Base-by-base conservation (phyloP, 306 rosid species). In the Medicago ruthenica region DNA sequence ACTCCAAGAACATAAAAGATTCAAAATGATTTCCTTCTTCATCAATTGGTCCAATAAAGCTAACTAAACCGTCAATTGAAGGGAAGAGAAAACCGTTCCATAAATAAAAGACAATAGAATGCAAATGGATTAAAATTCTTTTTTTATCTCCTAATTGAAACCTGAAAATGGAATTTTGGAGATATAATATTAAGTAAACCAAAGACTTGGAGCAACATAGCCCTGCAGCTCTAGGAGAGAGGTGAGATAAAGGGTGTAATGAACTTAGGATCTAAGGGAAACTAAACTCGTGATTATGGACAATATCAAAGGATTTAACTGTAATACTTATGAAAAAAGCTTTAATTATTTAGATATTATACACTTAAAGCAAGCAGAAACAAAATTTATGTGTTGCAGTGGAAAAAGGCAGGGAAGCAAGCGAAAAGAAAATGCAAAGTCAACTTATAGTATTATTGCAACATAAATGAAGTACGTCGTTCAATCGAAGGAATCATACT, bases 401-500 rank as follows among this genome's bases (percentile, higher is more conserved):
- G n/a, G n/a, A n/a, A n/a, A n/a, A n/a, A n/a, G n/a, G n/a, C n/a
- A n/a, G n/a, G n/a, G n/a, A n/a, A 16, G 50, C n/a, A 4, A 64
- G 27, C 12, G 4, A 37, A 18, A 41, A 6, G 11, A 41, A 66
- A 66, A 39, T 15, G 45, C 18, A 59, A 65, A 66, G 16, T 66
- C 11, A 3, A 41, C 36, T 66, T 44, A 62, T 13, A 40, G 31
- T 65, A 65, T 11, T 40, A 17, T 18, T 66, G 53, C 36, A 17
- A 18, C 71, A 21, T 22, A 66, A 64, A 44, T 42, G 7, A 34
- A 36, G 6, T 58, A 39, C 12, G 40, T 55, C 44, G 37, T 39
- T 63, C 64, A 42, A 55, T 24, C 4, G 51, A 82, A 66, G 57
- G 3, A 48, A 48, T 51, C 62, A 47, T 36, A 41, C 16, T 60